Evolutionary conservation across 805 yeast species (phyloP), one percentile per base, ranked within the genome.

Genomic region (Kodamaea fukazawae): DNA sequence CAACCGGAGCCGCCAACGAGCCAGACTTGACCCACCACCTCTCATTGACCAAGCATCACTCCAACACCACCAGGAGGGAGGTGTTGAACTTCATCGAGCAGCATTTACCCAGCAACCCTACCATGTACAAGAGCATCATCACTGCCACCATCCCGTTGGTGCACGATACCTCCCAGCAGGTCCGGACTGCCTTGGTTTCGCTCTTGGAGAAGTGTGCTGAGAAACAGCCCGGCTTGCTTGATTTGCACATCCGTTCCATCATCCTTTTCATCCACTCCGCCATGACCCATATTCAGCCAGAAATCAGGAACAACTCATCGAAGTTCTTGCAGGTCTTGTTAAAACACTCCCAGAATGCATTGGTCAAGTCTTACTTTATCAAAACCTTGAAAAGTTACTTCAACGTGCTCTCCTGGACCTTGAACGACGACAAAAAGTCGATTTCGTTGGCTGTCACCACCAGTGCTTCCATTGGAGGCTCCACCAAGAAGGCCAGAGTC

Each of bases 231-330:
- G 76, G 78, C 3, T 65, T 84, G 18, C 61, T 84, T 44, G 77
- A 75, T 41, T 58, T 84, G 17, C 87, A 84, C 65, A 66, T 80
- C 53, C 64, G 79, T 45, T 62, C 69, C 14, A 55, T 84, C 40
- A 73, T 85, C n/a, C 70, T 91, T 22, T 90, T 84, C 57, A 71
- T 91, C 12, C 85, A 84, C 50, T 83, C 91, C 38, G 95, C 96
- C 3, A 91, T 93, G 96, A 85, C 97, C 12, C 97, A 93, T 58
- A 84, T 93, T 29, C 75, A 75, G 22, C 81, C 88, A 1, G 79
- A 78, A 3, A 80, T 93, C 18, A 75, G 96, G 40, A 76, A 78
- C 32, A 89, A 86, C 44, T 79, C 95, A 2, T 77, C 91, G 0
- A 76, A 73, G 42, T 86, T 84, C 50, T 63, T 90, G 17, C 68